These are phyloP conservation scores for Umbelopsis sp. DNA, from an alignment of 371 early-diverging fungal genomes.

Conservation along the genomic window DNA sequence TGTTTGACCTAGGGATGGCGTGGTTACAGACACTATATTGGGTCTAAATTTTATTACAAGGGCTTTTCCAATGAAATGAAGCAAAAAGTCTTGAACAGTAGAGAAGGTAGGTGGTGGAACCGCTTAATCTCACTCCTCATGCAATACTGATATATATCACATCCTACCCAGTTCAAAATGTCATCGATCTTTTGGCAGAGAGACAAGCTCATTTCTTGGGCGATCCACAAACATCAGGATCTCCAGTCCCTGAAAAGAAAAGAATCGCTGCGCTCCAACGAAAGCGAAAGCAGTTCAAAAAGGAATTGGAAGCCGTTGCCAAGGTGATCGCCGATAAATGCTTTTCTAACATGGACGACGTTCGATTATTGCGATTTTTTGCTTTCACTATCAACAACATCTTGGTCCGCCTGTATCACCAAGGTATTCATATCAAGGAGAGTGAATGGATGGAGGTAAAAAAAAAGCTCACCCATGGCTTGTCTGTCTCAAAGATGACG, in stretches of 20 bases:
- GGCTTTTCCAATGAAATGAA: slow-evolving; percentile 68
- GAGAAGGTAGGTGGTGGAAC: slow-evolving; percentile 38
- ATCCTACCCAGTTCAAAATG: slow-evolving; percentile 39
- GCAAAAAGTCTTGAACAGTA: slow-evolving; percentile 53
- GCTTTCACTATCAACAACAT: slow-evolving; percentile 60
- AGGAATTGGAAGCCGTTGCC: slow-evolving; percentile 59
- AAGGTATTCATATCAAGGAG: slow-evolving; percentile 85
- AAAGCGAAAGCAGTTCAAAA: slow-evolving; percentile 45
- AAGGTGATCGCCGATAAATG: slow-evolving; percentile 69
- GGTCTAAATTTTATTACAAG: slow-evolving; percentile 72
- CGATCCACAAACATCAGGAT: slow-evolving; percentile 20
- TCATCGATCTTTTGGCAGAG: slow-evolving; percentile 49
- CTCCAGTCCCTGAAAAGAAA: slow-evolving; percentile 17
- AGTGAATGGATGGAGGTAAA: slow-evolving; percentile 77
- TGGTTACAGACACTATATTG: slow-evolving; percentile 80
- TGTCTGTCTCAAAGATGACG: not conserved
- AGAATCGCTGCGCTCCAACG: slow-evolving; percentile 25
- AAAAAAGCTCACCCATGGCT: not conserved
- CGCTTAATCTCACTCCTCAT: not conserved
- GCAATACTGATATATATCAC: not conserved
- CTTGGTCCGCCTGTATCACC: slow-evolving; percentile 79
- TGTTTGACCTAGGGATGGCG: slow-evolving; percentile 69
- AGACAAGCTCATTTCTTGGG: slow-evolving; percentile 46
- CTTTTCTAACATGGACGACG: slow-evolving; percentile 69
- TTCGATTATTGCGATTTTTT: slow-evolving; percentile 61